Evolutionary conservation across 1,284 basidiomycete genomes (phyloP).

Genomic region (Xerocomus minutiporus): DNA sequence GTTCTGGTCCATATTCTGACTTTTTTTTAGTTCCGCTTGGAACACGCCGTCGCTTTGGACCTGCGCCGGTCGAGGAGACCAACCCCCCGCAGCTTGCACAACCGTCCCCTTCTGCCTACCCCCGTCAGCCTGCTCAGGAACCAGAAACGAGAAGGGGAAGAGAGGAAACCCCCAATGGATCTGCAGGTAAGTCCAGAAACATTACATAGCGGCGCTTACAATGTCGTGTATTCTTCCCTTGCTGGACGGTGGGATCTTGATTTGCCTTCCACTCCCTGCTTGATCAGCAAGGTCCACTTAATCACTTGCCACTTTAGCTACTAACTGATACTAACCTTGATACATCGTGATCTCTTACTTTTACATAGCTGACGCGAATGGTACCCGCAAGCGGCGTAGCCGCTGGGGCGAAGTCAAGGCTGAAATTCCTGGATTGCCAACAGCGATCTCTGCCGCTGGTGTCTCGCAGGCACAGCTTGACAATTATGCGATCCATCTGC

Average conservation of each 20-base stretch:
- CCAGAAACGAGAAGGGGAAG: slow-evolving; percentile 54
- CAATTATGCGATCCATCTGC: slow-evolving; percentile 90
- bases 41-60: slow-evolving; percentile 83
- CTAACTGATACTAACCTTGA: slow-evolving; percentile 56
- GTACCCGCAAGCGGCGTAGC: slow-evolving; percentile 87
- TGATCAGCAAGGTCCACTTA: slow-evolving; percentile 32
- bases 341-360: slow-evolving; percentile 38
- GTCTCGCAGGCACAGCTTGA: slow-evolving; percentile 91
- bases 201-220: slow-evolving; percentile 31
- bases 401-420: slow-evolving; percentile 92
- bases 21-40: slow-evolving; percentile 62
- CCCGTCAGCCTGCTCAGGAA: slow-evolving; percentile 56
- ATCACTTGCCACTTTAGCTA: slow-evolving; percentile 44
- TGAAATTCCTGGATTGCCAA: slow-evolving; percentile 86
- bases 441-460: slow-evolving; percentile 85
- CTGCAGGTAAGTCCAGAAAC: slow-evolving; percentile 50
- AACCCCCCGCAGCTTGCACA: slow-evolving; percentile 79
- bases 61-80: slow-evolving; percentile 70
- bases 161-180: slow-evolving; percentile 57
- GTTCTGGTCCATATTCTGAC: slow-evolving; percentile 8
- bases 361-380: slow-evolving; percentile 66
- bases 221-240: slow-evolving; percentile 31
- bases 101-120: slow-evolving; percentile 78
- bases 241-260: slow-evolving; percentile 32
- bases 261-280: slow-evolving; percentile 25